These are phyloP conservation scores for Talaromyces sp. DNA, from an alignment of 2,329 filamentous ascomycete species.

Conservation along the genomic window DNA sequence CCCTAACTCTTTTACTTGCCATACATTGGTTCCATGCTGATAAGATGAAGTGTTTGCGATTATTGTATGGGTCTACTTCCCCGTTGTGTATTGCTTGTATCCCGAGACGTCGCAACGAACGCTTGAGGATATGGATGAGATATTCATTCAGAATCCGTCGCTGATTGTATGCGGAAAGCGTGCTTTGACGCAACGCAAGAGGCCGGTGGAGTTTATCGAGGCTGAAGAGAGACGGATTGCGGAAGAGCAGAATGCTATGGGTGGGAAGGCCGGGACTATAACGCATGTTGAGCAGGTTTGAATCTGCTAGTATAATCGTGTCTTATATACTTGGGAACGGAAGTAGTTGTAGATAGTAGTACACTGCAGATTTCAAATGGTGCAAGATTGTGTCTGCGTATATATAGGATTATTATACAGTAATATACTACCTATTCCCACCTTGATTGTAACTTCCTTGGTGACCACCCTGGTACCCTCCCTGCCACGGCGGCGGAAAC, in stretches of 20 bases:
- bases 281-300: slow-evolving; percentile 12
- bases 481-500: slow-evolving; percentile 26
- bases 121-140: slow-evolving; percentile 18
- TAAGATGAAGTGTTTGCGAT: slow-evolving; percentile 10
- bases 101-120: slow-evolving; percentile 17
- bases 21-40: no score
- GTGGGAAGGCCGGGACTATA: background rate
- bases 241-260: slow-evolving; percentile 11
- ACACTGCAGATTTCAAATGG: background rate
- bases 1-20: no score
- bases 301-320: background rate
- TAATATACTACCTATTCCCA: background rate
- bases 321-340: background rate
- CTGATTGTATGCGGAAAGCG: slow-evolving; percentile 11
- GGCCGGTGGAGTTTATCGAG: slow-evolving; percentile 6
- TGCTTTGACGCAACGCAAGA: slow-evolving; percentile 6
- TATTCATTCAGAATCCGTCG: slow-evolving; percentile 4
- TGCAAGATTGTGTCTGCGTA: background rate
- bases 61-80: slow-evolving; percentile 17
- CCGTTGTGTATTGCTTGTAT: slow-evolving; percentile 12
- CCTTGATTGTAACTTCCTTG: slow-evolving; percentile 17
- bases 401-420: slow-evolving; percentile 4
- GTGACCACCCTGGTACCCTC: slow-evolving; percentile 9
- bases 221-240: slow-evolving; percentile 15
- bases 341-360: background rate